These are phyloP conservation scores for Myxozyma sirexii DNA, from an alignment of 805 yeast species.

Conservation along the genomic window DNA sequence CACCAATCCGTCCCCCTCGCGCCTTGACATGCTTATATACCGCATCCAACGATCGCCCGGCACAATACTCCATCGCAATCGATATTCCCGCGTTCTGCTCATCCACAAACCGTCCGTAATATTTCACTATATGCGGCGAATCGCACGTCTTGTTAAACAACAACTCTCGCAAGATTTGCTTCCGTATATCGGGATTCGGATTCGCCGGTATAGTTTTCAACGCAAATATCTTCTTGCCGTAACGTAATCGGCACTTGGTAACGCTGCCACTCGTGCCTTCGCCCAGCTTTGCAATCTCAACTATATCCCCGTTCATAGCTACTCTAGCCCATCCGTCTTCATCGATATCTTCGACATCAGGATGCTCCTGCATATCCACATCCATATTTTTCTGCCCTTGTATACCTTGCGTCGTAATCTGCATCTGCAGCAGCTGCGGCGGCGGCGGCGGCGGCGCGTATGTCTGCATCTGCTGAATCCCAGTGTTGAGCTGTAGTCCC, in stretches of 20 bases:
- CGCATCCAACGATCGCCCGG: constrained; percentile 87
- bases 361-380: background rate
- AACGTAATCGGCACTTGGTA: constrained; percentile 66
- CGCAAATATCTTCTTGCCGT: constrained; percentile 74
- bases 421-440: background rate
- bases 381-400: background rate
- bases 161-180: constrained; percentile 86
- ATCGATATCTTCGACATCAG: constrained; percentile 58
- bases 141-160: constrained; percentile 83
- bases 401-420: background rate
- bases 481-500: background rate
- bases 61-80: constrained; percentile 97
- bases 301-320: constrained; percentile 59
- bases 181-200: constrained; percentile 83
- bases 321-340: constrained; percentile 75
- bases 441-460: background rate
- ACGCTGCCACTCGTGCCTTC: constrained; percentile 97
- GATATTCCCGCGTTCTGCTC: constrained; percentile 78
- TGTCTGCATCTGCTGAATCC: background rate
- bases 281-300: constrained; percentile 73
- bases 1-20: constrained; percentile 86
- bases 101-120: constrained; percentile 88
- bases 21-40: constrained; percentile 75
- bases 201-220: constrained; percentile 72
- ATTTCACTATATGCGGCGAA: constrained; percentile 83